A percentile compares a stretch with the other conserved stretches of the same genome.
Conservation (phyloP, 192 early-diverging fungal species). For the Entophlyctis helioformis region DNA sequence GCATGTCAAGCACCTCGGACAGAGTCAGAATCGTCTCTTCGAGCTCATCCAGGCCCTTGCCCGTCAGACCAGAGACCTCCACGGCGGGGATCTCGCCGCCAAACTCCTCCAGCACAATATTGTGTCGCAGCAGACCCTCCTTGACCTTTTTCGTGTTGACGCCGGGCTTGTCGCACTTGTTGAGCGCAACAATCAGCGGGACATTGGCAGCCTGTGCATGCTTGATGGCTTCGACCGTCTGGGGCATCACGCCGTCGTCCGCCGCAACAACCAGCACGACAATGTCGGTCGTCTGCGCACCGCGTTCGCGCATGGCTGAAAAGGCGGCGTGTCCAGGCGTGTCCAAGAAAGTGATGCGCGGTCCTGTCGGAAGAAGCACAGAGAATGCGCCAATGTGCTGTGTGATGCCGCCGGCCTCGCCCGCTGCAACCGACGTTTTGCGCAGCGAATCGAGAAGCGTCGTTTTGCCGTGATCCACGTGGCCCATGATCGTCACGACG, state of each 20-base stretch:
- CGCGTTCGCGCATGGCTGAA: slow-evolving; percentile 85
- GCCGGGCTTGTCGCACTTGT: slow-evolving; percentile 93
- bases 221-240: slow-evolving; percentile 90
- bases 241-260: slow-evolving; percentile 97
- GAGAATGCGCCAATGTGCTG: slow-evolving; percentile 98
- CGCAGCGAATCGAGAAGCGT: slow-evolving; percentile 85
- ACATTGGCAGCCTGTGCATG: slow-evolving; percentile 70
- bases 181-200: slow-evolving; percentile 91
- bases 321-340: slow-evolving; percentile 97
- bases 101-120: slow-evolving; percentile 78
- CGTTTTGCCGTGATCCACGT: slow-evolving; percentile 95
- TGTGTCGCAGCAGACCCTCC: slow-evolving; percentile 61
- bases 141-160: slow-evolving; percentile 25
- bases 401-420: slow-evolving; percentile 92
- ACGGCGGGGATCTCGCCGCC: slow-evolving; percentile 90
- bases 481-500: slow-evolving; percentile 96
- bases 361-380: slow-evolving; percentile 50
- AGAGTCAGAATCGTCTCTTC: slow-evolving; percentile 80
- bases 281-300: slow-evolving; percentile 88
- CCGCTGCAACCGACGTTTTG: slow-evolving; percentile 81
- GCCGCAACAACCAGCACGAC: slow-evolving; percentile 94
- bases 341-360: slow-evolving; percentile 86
- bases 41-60: slow-evolving; percentile 72
- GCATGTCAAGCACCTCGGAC: slow-evolving; percentile 77
- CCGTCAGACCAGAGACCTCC: slow-evolving; percentile 77